A percentile compares a stretch with the other conserved stretches of the same genome.
phyloP scores from a whole-genome alignment of 73 alveolate species.

The Loxodes magnus region DNA sequence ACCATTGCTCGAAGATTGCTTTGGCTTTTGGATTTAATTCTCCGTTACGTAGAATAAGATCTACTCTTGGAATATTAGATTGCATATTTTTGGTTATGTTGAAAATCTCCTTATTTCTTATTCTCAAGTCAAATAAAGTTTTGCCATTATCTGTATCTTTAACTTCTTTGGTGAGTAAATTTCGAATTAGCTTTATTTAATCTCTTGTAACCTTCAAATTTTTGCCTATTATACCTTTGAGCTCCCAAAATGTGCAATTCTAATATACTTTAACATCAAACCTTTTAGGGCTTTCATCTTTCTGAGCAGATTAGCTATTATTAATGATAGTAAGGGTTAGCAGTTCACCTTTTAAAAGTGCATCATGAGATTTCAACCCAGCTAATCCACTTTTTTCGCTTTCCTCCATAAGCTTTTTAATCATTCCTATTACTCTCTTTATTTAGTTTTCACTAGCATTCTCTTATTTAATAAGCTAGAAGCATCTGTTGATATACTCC shows the following conservation, averaged over 20 bases:
- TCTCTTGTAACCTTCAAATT: slow-evolving; percentile 28
- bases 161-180: slow-evolving; percentile 35
- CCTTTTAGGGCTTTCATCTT: slow-evolving; percentile 34
- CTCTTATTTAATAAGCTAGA: too few relatives aligned
- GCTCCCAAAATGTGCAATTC: slow-evolving; percentile 67
- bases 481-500: too few relatives aligned
- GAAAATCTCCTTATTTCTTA: slow-evolving; percentile 27
- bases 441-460: too few relatives aligned
- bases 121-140: slow-evolving; percentile 57
- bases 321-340: slow-evolving; percentile 19
- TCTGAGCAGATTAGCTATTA: slow-evolving; percentile 24
- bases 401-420: slow-evolving; percentile 46
- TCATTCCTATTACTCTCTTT: slow-evolving; percentile 31
- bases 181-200: slow-evolving; percentile 35
- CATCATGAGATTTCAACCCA: slow-evolving; percentile 45
- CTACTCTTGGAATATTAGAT: slow-evolving; percentile 13
- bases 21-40: slow-evolving; percentile 43
- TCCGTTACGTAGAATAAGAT: slow-evolving; percentile 1
- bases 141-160: slow-evolving; percentile 67
- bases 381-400: slow-evolving; percentile 74
- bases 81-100: slow-evolving; percentile 10
- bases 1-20: slow-evolving; percentile 40
- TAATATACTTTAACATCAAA: slow-evolving; percentile 40
- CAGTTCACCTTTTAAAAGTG: slow-evolving; percentile 37
- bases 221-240: slow-evolving; percentile 45